Base-by-base conservation (phyloP, 805 yeast species). In the Komagataella pseudopastoris region DNA sequence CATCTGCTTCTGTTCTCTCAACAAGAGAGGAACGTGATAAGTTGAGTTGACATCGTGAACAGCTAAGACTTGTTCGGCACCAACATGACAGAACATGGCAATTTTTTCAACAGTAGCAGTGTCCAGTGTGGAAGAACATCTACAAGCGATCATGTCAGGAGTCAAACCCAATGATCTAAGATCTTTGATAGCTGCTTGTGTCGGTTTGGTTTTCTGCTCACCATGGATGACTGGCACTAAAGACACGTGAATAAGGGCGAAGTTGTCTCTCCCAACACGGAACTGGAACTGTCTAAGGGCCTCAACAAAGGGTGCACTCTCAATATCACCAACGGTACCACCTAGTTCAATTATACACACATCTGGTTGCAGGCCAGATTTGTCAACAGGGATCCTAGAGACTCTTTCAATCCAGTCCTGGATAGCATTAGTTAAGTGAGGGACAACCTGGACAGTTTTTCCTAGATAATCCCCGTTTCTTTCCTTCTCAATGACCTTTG, bases 321-420 rank as follows among this genome's bases (percentile, higher is more conserved):
- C 99, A 63, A 93, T 93, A 67, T 93, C 99, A 65, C 99, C 99
- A 54, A 93, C 99, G 30, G 99, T 93, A 67, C 99, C 99, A 67
- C 99, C 99, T 54, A 93, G 78, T 73, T 91, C 99, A 58, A 93
- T 83, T 64, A 93, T 89, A 76, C 99, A 93, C 51, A 93, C 85
- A 60, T 93, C 98, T 39, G 99, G 99, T 62, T 81, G 85, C 65
- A 81, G 74, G 51, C 93, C 95, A 44, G 90, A 77, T 53, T 79
- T 75, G 67, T 93, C 99, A 54, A 93, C 99, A 16, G 99, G 97
- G 53, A 91, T 77, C 58, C 75, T 80, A 47, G 97, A 78, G 49
- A 93, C 98, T 55, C 86, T 76, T 74, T 93, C 98, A 59, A 93
- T 85, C 99, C 99, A 93, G 58, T 90, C 96, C 73, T 93, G 99